A percentile compares a stretch with the other conserved stretches of the same genome.
phyloP scores from a whole-genome alignment of 2,329 filamentous ascomycete species.

The Lizonia empirigonia region DNA sequence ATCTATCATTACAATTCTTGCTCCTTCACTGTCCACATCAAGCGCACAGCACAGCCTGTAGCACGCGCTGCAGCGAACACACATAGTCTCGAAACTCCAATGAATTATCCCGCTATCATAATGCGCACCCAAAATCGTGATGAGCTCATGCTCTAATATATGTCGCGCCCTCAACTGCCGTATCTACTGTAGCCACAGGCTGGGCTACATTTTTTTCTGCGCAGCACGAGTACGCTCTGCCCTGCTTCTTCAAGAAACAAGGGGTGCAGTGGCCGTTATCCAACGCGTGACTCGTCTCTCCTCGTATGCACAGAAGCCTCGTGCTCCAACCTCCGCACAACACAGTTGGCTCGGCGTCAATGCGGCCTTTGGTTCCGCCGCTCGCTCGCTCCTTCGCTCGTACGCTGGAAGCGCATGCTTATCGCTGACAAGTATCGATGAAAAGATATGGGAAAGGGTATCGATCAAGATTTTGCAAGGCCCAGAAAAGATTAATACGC shows the following conservation, averaged over 20 bases:
- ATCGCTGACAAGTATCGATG: slow-evolving; percentile 15
- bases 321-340: background rate
- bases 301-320: slow-evolving; percentile 1
- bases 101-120: slow-evolving; percentile 11
- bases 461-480: slow-evolving; percentile 35
- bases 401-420: slow-evolving; percentile 7
- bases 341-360: too few species aligned
- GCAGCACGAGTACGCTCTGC: slow-evolving; percentile 1
- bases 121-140: slow-evolving; percentile 8
- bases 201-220: background rate
- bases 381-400: background rate
- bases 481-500: slow-evolving; percentile 5
- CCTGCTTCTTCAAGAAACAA: background rate
- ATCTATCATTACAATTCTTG: background rate
- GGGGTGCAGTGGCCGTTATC: slow-evolving; percentile 7
- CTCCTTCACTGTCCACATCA: too few species aligned
- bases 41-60: background rate
- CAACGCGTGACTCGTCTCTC: slow-evolving; percentile 7
- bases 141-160: slow-evolving; percentile 5
- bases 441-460: slow-evolving; percentile 37
- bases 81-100: slow-evolving; percentile 12
- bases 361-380: background rate
- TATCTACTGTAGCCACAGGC: slow-evolving; percentile 10
- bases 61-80: background rate
- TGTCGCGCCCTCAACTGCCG: slow-evolving; percentile 1